Percentiles rank a stretch among this genome's conserved stretches.
phyloP scores from a whole-genome alignment of 306 rosid species.

The Carpinus viminea region DNA sequence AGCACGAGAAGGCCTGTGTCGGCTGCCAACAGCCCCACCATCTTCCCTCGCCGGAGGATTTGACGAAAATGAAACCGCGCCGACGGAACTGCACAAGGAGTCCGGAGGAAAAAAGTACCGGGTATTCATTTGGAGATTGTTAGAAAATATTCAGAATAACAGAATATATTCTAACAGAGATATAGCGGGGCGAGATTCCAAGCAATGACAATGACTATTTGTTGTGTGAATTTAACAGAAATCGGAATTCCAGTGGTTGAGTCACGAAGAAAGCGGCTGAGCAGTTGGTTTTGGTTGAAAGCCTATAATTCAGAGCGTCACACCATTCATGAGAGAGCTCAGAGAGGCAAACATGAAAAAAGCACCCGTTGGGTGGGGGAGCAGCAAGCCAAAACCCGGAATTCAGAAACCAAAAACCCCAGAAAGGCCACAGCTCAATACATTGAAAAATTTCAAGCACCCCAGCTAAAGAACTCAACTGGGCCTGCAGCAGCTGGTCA shows the following conservation, averaged over 20 bases:
- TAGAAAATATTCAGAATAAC: too few relatives aligned
- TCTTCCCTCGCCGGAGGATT: slow-evolving; percentile 44
- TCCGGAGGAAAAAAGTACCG: slow-evolving; percentile 40
- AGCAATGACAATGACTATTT: too few relatives aligned
- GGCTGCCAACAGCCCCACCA: slow-evolving; percentile 18
- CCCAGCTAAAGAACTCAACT: slow-evolving; percentile 24
- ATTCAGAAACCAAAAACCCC: slow-evolving; percentile 3
- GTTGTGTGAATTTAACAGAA: too few relatives aligned
- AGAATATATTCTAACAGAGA: too few relatives aligned
- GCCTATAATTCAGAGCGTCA: background rate
- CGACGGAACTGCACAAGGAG: slow-evolving; percentile 36
- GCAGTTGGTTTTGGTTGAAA: slow-evolving; percentile 7
- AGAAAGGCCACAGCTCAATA: slow-evolving; percentile 2
- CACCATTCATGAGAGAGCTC: slow-evolving; percentile 22
- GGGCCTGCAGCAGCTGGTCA: slow-evolving; percentile 18
- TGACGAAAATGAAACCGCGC: slow-evolving; percentile 45
- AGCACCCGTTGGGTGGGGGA: slow-evolving; percentile 34
- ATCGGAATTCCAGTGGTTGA: slow-evolving; percentile 9
- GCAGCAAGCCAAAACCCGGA: slow-evolving; percentile 2
- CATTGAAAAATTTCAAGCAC: slow-evolving; percentile 22
- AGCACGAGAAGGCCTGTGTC: slow-evolving; percentile 44
- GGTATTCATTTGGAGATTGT: slow-evolving; percentile 36
- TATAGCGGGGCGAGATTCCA: too few relatives aligned
- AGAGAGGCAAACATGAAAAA: slow-evolving; percentile 13
- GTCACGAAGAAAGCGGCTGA: slow-evolving; percentile 15